Percentiles rank a stretch among this genome's conserved stretches.
Evolutionary conservation across 768 basidiomycete species (phyloP).

Genomic region (Austroboletus eburneus): DNA sequence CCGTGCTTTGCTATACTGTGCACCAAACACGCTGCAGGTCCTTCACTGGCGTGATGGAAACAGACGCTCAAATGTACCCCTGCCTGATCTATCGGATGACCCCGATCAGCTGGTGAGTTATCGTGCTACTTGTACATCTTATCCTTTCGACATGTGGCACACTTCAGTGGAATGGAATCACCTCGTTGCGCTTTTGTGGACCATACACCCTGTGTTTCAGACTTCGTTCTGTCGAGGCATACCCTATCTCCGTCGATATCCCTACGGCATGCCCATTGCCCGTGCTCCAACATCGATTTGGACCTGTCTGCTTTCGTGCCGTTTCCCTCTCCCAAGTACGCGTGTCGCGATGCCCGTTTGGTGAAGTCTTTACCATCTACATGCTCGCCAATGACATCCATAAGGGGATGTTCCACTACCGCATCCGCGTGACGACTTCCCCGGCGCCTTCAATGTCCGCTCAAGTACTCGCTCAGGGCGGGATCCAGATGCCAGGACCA

Average conservation of each 20-base stretch:
- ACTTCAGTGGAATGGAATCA: constrained; percentile 38
- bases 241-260: constrained; percentile 13
- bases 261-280: constrained; percentile 7
- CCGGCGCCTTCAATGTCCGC: constrained; percentile 36
- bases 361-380: constrained; percentile 34
- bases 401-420: constrained; percentile 50
- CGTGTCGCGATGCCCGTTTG: constrained; percentile 28
- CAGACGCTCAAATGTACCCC: constrained; percentile 18
- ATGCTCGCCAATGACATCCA: constrained; percentile 40
- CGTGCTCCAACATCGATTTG: constrained; percentile 20
- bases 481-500: background rate
- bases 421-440: constrained; percentile 30
- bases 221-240: constrained; percentile 47
- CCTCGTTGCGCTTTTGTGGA: constrained; percentile 43
- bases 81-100: constrained; percentile 16
- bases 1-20: constrained; percentile 31
- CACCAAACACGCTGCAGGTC: constrained; percentile 31
- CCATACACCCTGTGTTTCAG: constrained; percentile 51
- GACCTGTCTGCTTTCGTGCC: constrained; percentile 35
- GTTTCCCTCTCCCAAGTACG: constrained; percentile 39
- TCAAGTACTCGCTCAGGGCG: constrained; percentile 30
- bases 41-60: constrained; percentile 35
- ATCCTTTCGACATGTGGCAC: background rate
- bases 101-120: constrained; percentile 33
- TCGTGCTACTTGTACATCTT: background rate